phyloP scores from a whole-genome alignment of 2,329 filamentous ascomycete genomes.

The Cadophora sp. region DNA sequence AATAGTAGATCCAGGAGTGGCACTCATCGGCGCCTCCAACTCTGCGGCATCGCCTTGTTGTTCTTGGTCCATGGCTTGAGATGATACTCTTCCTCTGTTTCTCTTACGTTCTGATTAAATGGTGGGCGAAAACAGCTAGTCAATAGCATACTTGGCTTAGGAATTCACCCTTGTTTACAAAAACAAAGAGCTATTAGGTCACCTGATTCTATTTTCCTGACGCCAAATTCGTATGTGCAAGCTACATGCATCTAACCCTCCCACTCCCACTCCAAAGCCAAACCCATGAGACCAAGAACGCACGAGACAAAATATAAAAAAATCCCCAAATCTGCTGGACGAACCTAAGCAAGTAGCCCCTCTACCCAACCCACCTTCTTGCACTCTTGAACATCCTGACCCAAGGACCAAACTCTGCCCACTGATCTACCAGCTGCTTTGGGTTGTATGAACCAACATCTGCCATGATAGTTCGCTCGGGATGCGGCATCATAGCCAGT shows the following conservation, averaged over 20 bases:
- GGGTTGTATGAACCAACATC: constrained; percentile 73
- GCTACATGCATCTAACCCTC: constrained; percentile 1
- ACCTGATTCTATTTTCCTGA: neutral
- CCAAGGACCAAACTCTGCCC: constrained; percentile 77
- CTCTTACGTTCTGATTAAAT: too few relatives aligned
- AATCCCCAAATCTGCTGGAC: neutral
- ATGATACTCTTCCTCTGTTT: neutral
- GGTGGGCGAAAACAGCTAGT: too few relatives aligned
- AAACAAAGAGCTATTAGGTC: neutral
- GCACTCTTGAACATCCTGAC: constrained; percentile 75
- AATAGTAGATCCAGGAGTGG: neutral
- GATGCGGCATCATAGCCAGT: constrained; percentile 77
- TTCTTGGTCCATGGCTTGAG: neutral
- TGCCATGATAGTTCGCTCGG: constrained; percentile 71
- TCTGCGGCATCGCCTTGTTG: neutral
- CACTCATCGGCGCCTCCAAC: neutral
- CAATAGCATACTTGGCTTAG: too few relatives aligned
- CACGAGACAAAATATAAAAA: neutral
- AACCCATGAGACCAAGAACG: neutral
- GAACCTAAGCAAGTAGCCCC: neutral
- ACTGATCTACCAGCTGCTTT: constrained; percentile 60
- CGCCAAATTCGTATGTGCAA: neutral
- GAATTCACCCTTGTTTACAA: neutral
- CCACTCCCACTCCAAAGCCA: neutral
- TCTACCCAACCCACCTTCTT: constrained; percentile 66